Evolutionary conservation across 75 land plant species (phyloP).

Genomic region (Adiantum capillusveneris): DNA sequence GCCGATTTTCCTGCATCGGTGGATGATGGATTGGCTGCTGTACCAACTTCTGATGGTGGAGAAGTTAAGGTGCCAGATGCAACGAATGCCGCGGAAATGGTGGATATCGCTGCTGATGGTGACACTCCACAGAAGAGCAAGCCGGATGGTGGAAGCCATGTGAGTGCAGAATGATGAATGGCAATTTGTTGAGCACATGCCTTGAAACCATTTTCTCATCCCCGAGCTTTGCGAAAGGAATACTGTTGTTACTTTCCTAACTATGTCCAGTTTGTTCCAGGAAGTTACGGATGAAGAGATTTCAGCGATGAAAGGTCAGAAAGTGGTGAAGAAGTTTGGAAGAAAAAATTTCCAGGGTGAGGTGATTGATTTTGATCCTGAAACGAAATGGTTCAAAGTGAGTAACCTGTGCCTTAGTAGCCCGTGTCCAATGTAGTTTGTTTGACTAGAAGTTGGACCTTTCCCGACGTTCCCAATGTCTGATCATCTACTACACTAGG

Average conservation of each 20-base stretch:
- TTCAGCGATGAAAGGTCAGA: slow-evolving; percentile 34
- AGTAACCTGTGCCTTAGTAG: not conserved
- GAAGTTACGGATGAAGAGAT: slow-evolving; percentile 2
- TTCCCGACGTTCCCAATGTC: not conserved
- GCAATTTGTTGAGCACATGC: not conserved
- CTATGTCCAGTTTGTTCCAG: not conserved
- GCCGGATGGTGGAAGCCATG: too few relatives aligned
- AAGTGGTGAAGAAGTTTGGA: slow-evolving; percentile 52
- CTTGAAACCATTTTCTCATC: not conserved
- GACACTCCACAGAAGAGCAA: too few relatives aligned
- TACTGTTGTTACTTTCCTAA: not conserved
- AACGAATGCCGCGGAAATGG: too few relatives aligned
- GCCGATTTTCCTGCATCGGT: too few relatives aligned
- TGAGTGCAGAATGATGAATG: too few relatives aligned
- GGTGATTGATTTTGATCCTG: slow-evolving; percentile 48
- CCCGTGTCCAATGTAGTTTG: not conserved
- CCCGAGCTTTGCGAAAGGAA: not conserved
- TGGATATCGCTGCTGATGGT: too few relatives aligned
- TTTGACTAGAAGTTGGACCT: not conserved
- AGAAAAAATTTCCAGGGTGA: slow-evolving; percentile 35
- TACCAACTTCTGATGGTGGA: too few relatives aligned
- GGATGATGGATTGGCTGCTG: too few relatives aligned
- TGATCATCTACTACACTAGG: slow-evolving; percentile 10
- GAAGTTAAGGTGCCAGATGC: too few relatives aligned
- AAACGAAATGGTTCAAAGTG: slow-evolving; percentile 66